Evolutionary conservation across 2,329 filamentous ascomycete species (phyloP).

Genomic region (Hypoxylon sp.): DNA sequence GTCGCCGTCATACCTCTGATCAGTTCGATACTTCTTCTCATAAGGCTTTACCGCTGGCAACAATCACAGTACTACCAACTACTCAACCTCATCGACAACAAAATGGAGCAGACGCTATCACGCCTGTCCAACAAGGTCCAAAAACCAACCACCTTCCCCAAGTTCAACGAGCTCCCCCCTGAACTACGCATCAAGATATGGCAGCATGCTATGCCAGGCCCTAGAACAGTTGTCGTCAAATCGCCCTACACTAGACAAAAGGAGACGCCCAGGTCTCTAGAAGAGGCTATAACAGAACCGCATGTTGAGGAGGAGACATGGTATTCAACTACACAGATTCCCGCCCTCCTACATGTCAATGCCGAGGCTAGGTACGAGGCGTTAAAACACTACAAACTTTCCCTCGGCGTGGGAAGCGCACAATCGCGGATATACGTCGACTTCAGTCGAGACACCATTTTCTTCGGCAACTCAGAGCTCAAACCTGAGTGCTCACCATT

Average conservation of each 20-base stretch:
- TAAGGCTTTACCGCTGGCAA: conserved; percentile 41
- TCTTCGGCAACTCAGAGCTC: conserved; percentile 50
- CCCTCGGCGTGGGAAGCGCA: conserved; percentile 45
- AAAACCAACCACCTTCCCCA: conserved; percentile 43
- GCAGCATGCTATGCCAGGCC: conserved; percentile 50
- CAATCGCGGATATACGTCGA: conserved; percentile 51
- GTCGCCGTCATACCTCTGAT: conserved; percentile 40
- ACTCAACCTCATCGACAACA: conserved; percentile 41
- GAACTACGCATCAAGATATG: conserved; percentile 53
- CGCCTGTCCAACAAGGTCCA: conserved; percentile 28
- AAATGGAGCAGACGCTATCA: conserved; percentile 45
- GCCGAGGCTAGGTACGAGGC: conserved; percentile 52
- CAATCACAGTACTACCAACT: conserved; percentile 41
- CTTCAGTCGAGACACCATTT: conserved; percentile 51
- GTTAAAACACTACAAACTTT: conserved; percentile 49
- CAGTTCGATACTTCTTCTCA: conserved; percentile 37
- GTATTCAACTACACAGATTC: conserved; percentile 50
- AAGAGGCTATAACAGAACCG: conserved; percentile 42
- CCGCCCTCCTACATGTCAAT: conserved; percentile 52
- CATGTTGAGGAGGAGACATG: conserved; percentile 44
- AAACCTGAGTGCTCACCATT: conserved; percentile 47
- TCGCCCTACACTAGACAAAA: conserved; percentile 42
- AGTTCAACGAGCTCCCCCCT: conserved; percentile 50
- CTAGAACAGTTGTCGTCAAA: conserved; percentile 49
- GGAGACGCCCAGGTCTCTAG: conserved; percentile 44